These are phyloP conservation scores for Nannizziopsis barbatae DNA, from an alignment of 2,329 filamentous ascomycete genomes.

Conservation along the genomic window DNA sequence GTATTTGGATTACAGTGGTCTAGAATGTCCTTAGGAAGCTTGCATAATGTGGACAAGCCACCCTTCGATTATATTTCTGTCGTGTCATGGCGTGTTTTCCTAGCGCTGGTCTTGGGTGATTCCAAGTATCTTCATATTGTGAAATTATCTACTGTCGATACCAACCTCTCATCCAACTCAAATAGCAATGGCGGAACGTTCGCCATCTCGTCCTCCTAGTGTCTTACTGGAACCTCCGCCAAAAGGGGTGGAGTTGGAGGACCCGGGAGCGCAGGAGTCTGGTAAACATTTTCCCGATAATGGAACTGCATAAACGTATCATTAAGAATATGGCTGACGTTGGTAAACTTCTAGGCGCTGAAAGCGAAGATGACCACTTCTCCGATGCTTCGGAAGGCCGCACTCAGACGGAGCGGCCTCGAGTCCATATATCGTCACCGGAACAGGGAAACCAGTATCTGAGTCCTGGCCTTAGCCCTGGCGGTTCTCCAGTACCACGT, in stretches of 20 bases:
- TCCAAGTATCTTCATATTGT: not conserved
- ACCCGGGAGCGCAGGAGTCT: slow-evolving; percentile 46
- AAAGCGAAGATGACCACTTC: slow-evolving; percentile 51
- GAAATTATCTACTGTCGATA: not conserved
- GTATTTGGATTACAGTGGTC: too few relatives aligned
- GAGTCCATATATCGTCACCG: slow-evolving; percentile 51
- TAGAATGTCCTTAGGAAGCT: too few relatives aligned
- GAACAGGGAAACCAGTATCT: slow-evolving; percentile 44
- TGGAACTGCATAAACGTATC: not conserved
- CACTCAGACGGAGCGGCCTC: slow-evolving; percentile 38
- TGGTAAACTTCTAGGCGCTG: slow-evolving; percentile 31
- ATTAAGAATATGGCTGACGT: not conserved
- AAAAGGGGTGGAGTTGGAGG: slow-evolving; percentile 46
- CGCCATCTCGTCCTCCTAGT: slow-evolving; percentile 29
- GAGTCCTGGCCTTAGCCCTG: slow-evolving; percentile 40
- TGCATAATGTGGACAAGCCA: not conserved
- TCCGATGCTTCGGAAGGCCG: slow-evolving; percentile 53
- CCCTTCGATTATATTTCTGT: not conserved
- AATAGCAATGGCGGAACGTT: slow-evolving; percentile 28
- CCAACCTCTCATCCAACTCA: not conserved
- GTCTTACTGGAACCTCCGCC: slow-evolving; percentile 42
- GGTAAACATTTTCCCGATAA: slow-evolving; percentile 30
- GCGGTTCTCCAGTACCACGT: slow-evolving; percentile 44
- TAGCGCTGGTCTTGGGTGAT: not conserved
- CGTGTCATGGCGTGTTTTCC: not conserved